Conservation (phyloP, 257 asterid species). For the Lavandula angustifolia region DNA sequence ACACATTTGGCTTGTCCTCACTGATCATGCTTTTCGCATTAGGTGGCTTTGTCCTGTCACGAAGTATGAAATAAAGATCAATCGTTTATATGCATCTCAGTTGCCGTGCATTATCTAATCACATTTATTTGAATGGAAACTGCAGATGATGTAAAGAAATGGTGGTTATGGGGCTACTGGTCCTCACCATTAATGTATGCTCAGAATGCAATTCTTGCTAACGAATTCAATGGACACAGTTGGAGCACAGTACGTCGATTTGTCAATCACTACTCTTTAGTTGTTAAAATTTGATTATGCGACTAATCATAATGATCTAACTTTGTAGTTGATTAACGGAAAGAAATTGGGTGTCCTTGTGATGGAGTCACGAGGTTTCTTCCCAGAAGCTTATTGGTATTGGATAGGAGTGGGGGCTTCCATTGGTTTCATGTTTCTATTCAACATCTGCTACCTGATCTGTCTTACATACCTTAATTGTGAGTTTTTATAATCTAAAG, state of each 20-base stretch:
- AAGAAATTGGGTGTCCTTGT: conserved; percentile 37
- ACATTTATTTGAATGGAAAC: background rate
- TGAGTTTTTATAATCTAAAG: conserved; percentile 29
- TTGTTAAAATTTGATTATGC: background rate
- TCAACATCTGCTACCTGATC: conserved; percentile 29
- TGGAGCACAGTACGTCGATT: conserved; percentile 57
- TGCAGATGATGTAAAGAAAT: conserved; percentile 58
- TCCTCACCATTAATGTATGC: conserved; percentile 73
- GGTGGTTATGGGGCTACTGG: conserved; percentile 93
- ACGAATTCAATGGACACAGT: conserved; percentile 60
- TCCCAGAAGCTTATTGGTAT: conserved; percentile 43
- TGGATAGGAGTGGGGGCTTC: conserved; percentile 46
- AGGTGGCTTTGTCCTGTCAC: conserved; percentile 68
- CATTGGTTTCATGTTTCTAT: conserved; percentile 36
- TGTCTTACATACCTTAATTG: conserved; percentile 41
- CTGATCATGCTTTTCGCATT: conserved; percentile 53
- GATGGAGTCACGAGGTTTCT: conserved; percentile 39
- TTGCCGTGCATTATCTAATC: conserved; percentile 4
- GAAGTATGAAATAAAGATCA: conserved; percentile 43
- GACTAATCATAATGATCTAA: background rate
- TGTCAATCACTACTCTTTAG: background rate
- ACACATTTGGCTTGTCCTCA: conserved; percentile 61
- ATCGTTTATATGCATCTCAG: background rate
- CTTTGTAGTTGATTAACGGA: conserved; percentile 29
- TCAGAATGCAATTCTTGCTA: conserved; percentile 58